Base-by-base conservation (phyloP, 768 basidiomycete species). In the Psilocybe cubensis region DNA sequence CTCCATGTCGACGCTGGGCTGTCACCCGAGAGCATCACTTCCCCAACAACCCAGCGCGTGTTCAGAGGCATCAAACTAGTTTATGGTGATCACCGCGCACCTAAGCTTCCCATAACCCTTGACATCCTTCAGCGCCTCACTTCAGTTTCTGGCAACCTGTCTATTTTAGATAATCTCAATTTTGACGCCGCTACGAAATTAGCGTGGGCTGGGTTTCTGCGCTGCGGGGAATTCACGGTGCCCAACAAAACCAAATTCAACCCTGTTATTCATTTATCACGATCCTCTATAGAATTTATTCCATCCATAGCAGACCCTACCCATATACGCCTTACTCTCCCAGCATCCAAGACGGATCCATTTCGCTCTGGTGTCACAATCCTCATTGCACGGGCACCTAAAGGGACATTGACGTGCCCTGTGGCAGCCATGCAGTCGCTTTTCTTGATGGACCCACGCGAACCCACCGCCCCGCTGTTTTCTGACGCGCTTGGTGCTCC, bases 261-360 rank as follows among this genome's bases (percentile, higher is more conserved):
- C 20, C 40, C 40, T 4, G 17, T 41, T 12, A 25, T 25, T 11
- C 48, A 68, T 29, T 65, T 74, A 20, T 57, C 68, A 18, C 59
- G 67, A 12, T 33, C 57, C 17, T 58, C 57, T 18, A 54, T 74
- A 24, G 40, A 56, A 11, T 74, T 74, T 56, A 20, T 70, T 25
- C 71, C 71, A 10, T 56, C 58, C 24, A 42, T 70, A 9, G 64
- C 66, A 2, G 40, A 54, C 23, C 60, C 70, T 14, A 65, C 63
- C 1, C 65, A 68, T 41, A 35, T 70, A 20, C 20, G 49, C 20
- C 61, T 74, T 44, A 63, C 60, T 7, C 64, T 76, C 1, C 72
- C 73, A 8, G 63, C 67, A 3, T 76, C 75, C 0, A 76, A 76
- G 54, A 76, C 73, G 10, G 70, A 76, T 60, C 74, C 72, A 3